phyloP scores from a whole-genome alignment of 495 filamentous ascomycete species.

The Aspergillus biplanus region DNA sequence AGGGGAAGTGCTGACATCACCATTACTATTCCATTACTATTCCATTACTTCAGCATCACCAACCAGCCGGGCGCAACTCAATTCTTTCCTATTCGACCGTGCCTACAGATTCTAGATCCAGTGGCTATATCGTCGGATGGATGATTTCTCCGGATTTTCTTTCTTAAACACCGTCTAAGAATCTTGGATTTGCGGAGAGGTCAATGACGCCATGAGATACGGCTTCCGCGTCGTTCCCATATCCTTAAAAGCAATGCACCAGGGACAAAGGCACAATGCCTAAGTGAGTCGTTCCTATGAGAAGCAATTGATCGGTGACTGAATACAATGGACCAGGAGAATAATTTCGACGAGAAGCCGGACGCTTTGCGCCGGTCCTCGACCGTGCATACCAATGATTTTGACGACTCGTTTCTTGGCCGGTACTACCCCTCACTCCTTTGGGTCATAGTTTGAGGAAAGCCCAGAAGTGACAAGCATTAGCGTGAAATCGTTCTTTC shows the following conservation, averaged over 20 bases:
- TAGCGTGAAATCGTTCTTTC: slow-evolving; percentile 30
- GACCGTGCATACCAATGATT: slow-evolving; percentile 29
- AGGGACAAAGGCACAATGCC: background rate
- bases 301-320: background rate
- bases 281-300: background rate
- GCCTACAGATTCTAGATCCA: no score
- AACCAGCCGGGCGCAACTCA: background rate
- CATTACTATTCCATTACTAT: slow-evolving; percentile 7
- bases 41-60: background rate
- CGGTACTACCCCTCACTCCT: slow-evolving; percentile 15
- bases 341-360: background rate
- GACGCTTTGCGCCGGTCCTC: slow-evolving; percentile 20
- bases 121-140: no score
- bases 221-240: background rate
- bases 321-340: background rate
- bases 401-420: slow-evolving; percentile 29
- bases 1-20: slow-evolving; percentile 7
- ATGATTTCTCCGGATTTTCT: no score
- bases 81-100: no score
- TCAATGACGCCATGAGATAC: slow-evolving; percentile 1
- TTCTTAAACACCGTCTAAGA: no score
- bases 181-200: background rate
- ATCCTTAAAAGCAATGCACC: background rate
- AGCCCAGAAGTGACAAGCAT: background rate
- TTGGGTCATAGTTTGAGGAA: background rate